phyloP scores from a whole-genome alignment of 228 moss, liverwort and hornwort species.

The Sphagnum fallax region DNA sequence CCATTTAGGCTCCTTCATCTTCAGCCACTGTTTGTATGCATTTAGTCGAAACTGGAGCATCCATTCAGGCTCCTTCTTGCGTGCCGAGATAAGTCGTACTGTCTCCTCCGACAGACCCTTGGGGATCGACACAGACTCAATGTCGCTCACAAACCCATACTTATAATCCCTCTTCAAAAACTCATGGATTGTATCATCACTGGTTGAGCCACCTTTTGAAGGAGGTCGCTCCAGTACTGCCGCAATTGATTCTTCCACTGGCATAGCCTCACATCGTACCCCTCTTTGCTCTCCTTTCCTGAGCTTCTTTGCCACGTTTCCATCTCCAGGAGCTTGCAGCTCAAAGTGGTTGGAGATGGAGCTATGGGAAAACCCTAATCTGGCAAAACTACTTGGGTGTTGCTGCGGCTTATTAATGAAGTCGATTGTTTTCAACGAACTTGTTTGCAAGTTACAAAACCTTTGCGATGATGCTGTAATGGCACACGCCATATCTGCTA shows the following conservation, averaged over 20 bases:
- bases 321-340: background rate
- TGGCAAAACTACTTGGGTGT: background rate
- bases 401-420: background rate
- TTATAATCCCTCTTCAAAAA: slow-evolving; percentile 96
- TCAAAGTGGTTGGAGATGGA: background rate
- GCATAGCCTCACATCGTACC: slow-evolving; percentile 33
- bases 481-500: background rate
- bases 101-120: slow-evolving; percentile 93
- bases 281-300: background rate
- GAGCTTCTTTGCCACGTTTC: background rate
- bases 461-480: background rate
- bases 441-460: background rate
- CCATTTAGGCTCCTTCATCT: slow-evolving; percentile 95
- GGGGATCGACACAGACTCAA: slow-evolving; percentile 90
- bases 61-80: slow-evolving; percentile 96
- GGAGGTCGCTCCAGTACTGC: slow-evolving; percentile 36
- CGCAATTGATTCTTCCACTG: slow-evolving; percentile 11
- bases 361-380: slow-evolving; percentile 1
- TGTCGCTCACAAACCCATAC: slow-evolving; percentile 85
- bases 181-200: slow-evolving; percentile 79
- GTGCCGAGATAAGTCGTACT: slow-evolving; percentile 81
- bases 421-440: too few relatives aligned
- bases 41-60: slow-evolving; percentile 87
- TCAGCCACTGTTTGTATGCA: slow-evolving; percentile 85
- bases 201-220: slow-evolving; percentile 27